A percentile compares a stretch with the other conserved stretches of the same genome.
Evolutionary conservation across 2,329 filamentous ascomycete species (phyloP).

Genomic region (Penicillium capsulatum): DNA sequence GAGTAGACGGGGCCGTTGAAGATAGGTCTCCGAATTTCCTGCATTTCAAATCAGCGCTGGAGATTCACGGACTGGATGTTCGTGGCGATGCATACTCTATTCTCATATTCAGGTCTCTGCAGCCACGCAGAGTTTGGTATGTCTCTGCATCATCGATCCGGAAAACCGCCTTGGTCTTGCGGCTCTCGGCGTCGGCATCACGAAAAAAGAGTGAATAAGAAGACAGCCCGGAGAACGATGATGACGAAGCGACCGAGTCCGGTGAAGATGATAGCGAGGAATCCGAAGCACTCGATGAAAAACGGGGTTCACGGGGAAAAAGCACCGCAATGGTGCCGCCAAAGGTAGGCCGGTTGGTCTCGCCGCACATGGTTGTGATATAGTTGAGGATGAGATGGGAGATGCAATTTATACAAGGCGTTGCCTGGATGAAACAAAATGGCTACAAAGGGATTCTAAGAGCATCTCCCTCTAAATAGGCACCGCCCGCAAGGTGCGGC

Average conservation of each 20-base stretch:
- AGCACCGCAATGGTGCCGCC: constrained; percentile 35
- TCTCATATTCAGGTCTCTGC: constrained; percentile 25
- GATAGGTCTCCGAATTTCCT: constrained; percentile 26
- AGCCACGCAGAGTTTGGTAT: constrained; percentile 18
- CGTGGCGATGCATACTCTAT: constrained; percentile 29
- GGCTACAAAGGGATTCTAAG: too few species aligned
- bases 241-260: constrained; percentile 16
- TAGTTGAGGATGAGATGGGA: background rate
- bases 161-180: constrained; percentile 26
- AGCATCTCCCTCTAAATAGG: too few species aligned
- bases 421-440: too few species aligned
- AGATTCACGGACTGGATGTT: background rate
- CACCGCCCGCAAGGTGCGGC: constrained; percentile 15
- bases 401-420: constrained; percentile 1
- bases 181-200: constrained; percentile 10
- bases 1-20: constrained; percentile 4
- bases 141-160: constrained; percentile 23
- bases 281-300: constrained; percentile 5
- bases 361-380: constrained; percentile 45
- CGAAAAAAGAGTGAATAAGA: constrained; percentile 33
- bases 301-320: constrained; percentile 18
- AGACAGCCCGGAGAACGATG: constrained; percentile 14
- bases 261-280: constrained; percentile 18
- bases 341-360: constrained; percentile 47
- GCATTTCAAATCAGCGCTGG: background rate